A percentile compares a stretch with the other conserved stretches of the same genome.
phyloP scores from a whole-genome alignment of 2,329 filamentous ascomycete genomes.

The Aspergillus felis region DNA sequence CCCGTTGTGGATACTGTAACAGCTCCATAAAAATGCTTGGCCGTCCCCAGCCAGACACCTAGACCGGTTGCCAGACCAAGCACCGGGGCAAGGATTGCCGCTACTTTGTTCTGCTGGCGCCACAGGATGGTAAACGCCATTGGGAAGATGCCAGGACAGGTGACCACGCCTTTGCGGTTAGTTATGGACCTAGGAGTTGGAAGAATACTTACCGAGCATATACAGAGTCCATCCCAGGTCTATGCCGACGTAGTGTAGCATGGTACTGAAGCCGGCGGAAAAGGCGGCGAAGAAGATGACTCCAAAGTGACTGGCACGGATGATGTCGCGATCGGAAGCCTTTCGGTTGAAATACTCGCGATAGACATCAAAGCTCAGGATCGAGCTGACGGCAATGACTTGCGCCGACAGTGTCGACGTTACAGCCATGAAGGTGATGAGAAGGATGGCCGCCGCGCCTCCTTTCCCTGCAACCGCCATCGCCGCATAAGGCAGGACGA shows the following conservation, averaged over 20 bases:
- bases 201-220: slow-evolving; percentile 41
- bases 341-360: slow-evolving; percentile 46
- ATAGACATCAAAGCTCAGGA: slow-evolving; percentile 54
- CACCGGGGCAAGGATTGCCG: slow-evolving; percentile 49
- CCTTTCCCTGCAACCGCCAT: slow-evolving; percentile 38
- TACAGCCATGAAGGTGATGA: slow-evolving; percentile 42
- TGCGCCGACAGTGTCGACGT: slow-evolving; percentile 51
- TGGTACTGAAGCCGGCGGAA: slow-evolving; percentile 50
- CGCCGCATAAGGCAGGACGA: slow-evolving; percentile 39
- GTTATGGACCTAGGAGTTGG: background rate
- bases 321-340: slow-evolving; percentile 48
- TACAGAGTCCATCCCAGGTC: slow-evolving; percentile 54
- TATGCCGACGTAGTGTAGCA: slow-evolving; percentile 52
- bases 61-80: slow-evolving; percentile 51
- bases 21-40: slow-evolving; percentile 45
- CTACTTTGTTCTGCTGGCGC: slow-evolving; percentile 47
- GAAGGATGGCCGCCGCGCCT: slow-evolving; percentile 33
- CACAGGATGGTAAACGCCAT: slow-evolving; percentile 53
- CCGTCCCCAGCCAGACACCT: slow-evolving; percentile 51
- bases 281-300: slow-evolving; percentile 53
- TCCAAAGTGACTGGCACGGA: slow-evolving; percentile 51
- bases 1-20: slow-evolving; percentile 49
- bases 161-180: slow-evolving; percentile 42
- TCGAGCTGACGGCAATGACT: slow-evolving; percentile 52
- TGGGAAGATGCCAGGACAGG: slow-evolving; percentile 52